phyloP scores from a whole-genome alignment of 768 basidiomycete species.

The Neoboletus subvelutipes region DNA sequence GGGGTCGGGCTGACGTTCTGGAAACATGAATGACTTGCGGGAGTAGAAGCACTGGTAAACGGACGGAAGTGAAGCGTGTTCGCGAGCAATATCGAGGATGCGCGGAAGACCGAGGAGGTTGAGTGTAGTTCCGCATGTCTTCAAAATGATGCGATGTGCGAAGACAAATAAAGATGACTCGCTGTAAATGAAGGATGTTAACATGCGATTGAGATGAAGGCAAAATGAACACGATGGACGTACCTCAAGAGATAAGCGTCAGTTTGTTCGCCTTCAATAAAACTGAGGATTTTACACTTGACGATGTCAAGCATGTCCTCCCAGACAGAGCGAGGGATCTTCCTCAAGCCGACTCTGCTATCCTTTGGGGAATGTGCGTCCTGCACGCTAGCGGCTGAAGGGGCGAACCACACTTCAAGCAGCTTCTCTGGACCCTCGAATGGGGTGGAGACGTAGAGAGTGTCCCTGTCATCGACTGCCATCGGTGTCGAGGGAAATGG shows the following conservation, averaged over 20 bases:
- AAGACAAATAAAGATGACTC: constrained; percentile 97
- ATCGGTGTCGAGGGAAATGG: constrained; percentile 15
- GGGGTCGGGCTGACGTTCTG: constrained; percentile 89
- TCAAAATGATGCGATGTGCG: constrained; percentile 93
- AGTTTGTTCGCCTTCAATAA: constrained; percentile 82
- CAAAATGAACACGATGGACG: constrained; percentile 25
- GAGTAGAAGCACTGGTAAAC: constrained; percentile 97
- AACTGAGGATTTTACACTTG: constrained; percentile 92
- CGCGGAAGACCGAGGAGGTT: constrained; percentile 93
- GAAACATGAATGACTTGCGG: constrained; percentile 99
- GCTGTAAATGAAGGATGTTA: constrained; percentile 44
- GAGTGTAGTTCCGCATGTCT: constrained; percentile 98
- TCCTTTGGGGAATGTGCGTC: constrained; percentile 37
- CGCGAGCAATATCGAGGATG: constrained; percentile 88
- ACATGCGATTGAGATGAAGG: constrained; percentile 7
- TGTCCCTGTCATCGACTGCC: constrained; percentile 22
- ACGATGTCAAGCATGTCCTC: constrained; percentile 98
- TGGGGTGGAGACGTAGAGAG: constrained; percentile 43
- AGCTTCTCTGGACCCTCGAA: constrained; percentile 96
- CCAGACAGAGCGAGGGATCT: constrained; percentile 76
- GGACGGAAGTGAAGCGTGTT: constrained; percentile 58
- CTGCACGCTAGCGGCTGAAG: constrained; percentile 62
- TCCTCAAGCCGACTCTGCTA: constrained; percentile 69
- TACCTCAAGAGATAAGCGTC: constrained; percentile 97
- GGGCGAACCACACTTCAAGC: constrained; percentile 96